A percentile compares a stretch with the other conserved stretches of the same genome.
Evolutionary conservation across 148 eudicot genomes (phyloP).

Genomic region (Euryodendron excelsum): DNA sequence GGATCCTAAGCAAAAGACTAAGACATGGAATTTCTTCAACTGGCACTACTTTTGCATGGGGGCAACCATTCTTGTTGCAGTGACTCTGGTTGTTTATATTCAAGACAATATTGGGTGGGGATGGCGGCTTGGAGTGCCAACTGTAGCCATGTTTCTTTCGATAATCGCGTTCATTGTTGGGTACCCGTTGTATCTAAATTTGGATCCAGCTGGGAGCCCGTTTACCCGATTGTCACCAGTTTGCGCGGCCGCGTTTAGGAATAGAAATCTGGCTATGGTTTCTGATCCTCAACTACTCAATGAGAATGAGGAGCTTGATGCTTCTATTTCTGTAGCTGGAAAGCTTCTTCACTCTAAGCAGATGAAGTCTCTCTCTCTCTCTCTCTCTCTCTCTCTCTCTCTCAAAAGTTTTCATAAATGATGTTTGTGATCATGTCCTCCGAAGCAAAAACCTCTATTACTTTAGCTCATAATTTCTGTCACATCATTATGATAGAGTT

Average conservation of each 20-base stretch:
- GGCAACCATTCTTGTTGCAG: slow-evolving; percentile 64
- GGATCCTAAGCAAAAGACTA: slow-evolving; percentile 55
- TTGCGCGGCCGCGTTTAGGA: slow-evolving; percentile 66
- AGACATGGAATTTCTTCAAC: slow-evolving; percentile 86
- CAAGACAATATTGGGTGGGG: slow-evolving; percentile 95
- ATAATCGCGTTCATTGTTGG: slow-evolving; percentile 56
- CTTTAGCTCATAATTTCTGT: too few species aligned
- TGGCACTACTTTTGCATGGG: slow-evolving; percentile 98
- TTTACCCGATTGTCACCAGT: slow-evolving; percentile 70
- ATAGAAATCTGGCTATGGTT: slow-evolving; percentile 49
- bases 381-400: neutral
- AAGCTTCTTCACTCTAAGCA: slow-evolving; percentile 65
- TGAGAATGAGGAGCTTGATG: slow-evolving; percentile 75
- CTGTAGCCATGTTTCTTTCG: slow-evolving; percentile 62
- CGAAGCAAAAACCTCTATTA: too few species aligned
- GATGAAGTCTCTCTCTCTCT: slow-evolving; percentile 44
- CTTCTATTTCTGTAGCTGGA: slow-evolving; percentile 58
- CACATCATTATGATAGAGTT: too few species aligned
- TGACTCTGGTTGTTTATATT: slow-evolving; percentile 78
- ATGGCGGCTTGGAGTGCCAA: slow-evolving; percentile 79
- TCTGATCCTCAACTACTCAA: slow-evolving; percentile 47
- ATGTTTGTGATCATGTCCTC: too few species aligned
- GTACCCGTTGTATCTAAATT: slow-evolving; percentile 65
- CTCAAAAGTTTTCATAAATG: too few species aligned
- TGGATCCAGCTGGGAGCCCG: slow-evolving; percentile 78